phyloP scores from a whole-genome alignment of 371 early-diverging fungal species.

The Gilbertella persicaria region DNA sequence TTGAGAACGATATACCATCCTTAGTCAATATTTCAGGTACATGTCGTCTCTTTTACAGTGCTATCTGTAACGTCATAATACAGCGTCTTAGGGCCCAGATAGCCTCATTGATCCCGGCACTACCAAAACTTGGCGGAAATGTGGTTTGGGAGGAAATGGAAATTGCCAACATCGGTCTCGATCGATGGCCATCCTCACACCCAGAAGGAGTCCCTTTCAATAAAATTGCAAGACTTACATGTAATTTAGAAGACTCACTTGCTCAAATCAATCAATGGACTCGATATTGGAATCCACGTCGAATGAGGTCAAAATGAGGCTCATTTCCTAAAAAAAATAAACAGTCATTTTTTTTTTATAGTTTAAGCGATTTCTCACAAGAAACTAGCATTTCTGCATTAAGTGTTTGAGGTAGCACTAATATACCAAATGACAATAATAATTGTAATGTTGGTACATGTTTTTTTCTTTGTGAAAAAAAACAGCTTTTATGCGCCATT shows the following conservation, averaged over 20 bases:
- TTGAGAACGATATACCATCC: conserved; percentile 12
- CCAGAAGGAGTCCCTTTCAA: conserved; percentile 23
- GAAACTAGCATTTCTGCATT: no score
- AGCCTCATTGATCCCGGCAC: conserved; percentile 10
- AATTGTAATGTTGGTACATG: no score
- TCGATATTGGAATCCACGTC: conserved; percentile 25
- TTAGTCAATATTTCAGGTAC: conserved; percentile 25
- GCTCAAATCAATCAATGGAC: conserved; percentile 27
- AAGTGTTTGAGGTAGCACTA: no score
- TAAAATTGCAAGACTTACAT: conserved; percentile 20
- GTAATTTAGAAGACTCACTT: conserved; percentile 2
- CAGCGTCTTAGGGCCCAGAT: conserved; percentile 18
- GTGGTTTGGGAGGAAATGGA: conserved; percentile 14
- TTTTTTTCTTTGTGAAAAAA: no score
- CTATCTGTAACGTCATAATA: conserved; percentile 28
- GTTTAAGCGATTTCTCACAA: no score
- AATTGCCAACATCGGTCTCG: conserved; percentile 12
- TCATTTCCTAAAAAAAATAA: not conserved
- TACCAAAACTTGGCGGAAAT: conserved; percentile 22
- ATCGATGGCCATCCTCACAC: conserved; percentile 25
- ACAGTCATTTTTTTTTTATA: no score
- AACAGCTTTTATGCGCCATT: no score
- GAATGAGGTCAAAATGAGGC: not conserved
- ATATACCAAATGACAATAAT: no score
- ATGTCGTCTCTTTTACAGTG: conserved; percentile 31